Evolutionary conservation across 2,329 filamentous ascomycete genomes (phyloP), one percentile per base, ranked within the genome.

Genomic region (Colletotrichum sojae): DNA sequence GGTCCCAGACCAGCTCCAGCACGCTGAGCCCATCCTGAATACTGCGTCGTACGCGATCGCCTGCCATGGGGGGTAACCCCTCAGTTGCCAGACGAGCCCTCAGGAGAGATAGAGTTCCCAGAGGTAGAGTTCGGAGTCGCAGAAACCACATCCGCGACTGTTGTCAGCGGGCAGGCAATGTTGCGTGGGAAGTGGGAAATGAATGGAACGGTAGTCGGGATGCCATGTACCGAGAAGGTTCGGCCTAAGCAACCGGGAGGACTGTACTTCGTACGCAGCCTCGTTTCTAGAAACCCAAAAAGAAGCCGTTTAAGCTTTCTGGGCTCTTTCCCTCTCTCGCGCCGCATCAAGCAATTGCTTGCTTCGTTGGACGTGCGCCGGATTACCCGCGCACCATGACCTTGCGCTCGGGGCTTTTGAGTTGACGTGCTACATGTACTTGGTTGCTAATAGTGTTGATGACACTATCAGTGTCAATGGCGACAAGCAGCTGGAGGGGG

Each of bases 301-400:
- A 40, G 27, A 66, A 60, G 55, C 55, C 16, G 27, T 36, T 64
- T 56, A 55, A 56, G 43, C 62, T 66, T 66, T 65, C 36, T 39
- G 9, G 15, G 25, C 45, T 18, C 45, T 18, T 9, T 46, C n/a
- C n/a, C 16, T 46, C 16, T 25, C 16, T 46, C 16, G 4, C 6
- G 45, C 45, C 8, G 45, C 8, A 8, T 36, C 31, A 36, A 36
- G 31, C 31, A 36, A 2, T 10, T 36, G 8, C 31, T 36, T 36
- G 31, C 15, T 5, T 15, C 13, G 6, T 48, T n/a, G 16, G 51
- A 40, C 25, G n/a, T 36, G 31, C 31, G 6, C 6, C 31, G 18
- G 20, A 20, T 10, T 18, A 55, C 6, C 13, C 13, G 40, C 40
- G 40, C 13, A 43, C 10, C 40, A 43, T 43, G 13, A 43, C 40